Evolutionary conservation across 345 rosid species (phyloP), one percentile per base, ranked within the genome.

Genomic region (Bruguiera parviflora): DNA sequence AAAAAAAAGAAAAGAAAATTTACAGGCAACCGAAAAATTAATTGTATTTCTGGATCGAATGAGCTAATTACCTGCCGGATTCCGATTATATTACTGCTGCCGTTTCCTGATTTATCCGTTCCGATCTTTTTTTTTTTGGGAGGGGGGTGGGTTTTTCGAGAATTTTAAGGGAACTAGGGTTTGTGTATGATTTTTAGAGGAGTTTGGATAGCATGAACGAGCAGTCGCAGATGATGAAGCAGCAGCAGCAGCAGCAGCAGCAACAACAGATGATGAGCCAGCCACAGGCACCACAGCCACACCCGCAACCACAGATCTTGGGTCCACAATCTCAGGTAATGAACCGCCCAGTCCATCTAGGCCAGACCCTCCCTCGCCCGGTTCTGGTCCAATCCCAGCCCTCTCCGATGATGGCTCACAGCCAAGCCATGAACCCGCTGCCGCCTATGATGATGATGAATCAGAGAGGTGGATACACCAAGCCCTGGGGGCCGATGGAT

Each of bases 381-480:
- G 49, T 15, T 13, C 18, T 43, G 58, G 28, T 55, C 29, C 24
- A 21, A 25, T 21, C 58, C 58, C 58, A 55, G 58, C 49, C 49
- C 5, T 27, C 28, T 7, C 58, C 24, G 16, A 55, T 55, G 58
- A 8, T 55, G 29, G 58, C 61, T 37, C 78, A 68, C 53, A 56
- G 64, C 24, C 67, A 64, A 65, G 77, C 77, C 74, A 78, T 84
- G 78, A 85, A 68, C 46, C 89, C 61, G 49, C 75, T 71, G 66
- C 78, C 70, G 29, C 39, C 83, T 82, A 52, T 84, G 87, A 84
- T 82, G 81, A 80, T 86, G 87, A 60, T 84, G 84, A 86, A 83
- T 69, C 83, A 89, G 22, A 60, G 70, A 25, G 77, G 74, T 73
- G 58, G 58, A 13, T 84, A 78, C 71, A 3, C 16, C 49, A 87